Conservation (phyloP, 192 early-diverging fungal species). For the Funneliformis geosporum region DNA sequence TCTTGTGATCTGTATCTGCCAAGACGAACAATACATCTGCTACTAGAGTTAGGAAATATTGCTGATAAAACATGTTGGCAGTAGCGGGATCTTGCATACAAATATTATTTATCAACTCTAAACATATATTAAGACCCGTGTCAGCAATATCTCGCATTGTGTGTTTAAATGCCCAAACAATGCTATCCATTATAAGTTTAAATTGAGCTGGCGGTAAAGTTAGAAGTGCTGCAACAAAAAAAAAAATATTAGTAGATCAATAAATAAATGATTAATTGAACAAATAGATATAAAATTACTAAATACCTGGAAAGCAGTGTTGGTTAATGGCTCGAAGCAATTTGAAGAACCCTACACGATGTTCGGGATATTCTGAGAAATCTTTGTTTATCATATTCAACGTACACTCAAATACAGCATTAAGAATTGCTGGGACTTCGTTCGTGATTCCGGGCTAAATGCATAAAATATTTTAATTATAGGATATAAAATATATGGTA, state of each 20-base stretch:
- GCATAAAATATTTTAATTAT: neutral
- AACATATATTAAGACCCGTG: slow-evolving; percentile 80
- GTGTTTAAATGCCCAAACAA: slow-evolving; percentile 99
- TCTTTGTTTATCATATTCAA: slow-evolving; percentile 99
- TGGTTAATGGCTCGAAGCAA: slow-evolving; percentile 89
- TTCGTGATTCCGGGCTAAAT: slow-evolving; percentile 72
- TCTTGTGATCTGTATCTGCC: slow-evolving; percentile 96
- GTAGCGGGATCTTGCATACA: slow-evolving; percentile 68
- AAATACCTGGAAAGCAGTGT: slow-evolving; percentile 84
- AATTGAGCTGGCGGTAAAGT: slow-evolving; percentile 83
- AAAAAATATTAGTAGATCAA: neutral
- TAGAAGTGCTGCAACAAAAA: slow-evolving; percentile 69
- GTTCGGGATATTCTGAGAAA: slow-evolving; percentile 96
- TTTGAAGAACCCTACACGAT: slow-evolving; percentile 93
- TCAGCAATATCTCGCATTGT: slow-evolving; percentile 98
- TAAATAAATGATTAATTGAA: neutral
- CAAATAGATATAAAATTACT: neutral
- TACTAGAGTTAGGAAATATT: slow-evolving; percentile 87
- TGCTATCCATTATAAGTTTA: slow-evolving; percentile 90
- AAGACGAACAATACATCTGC: slow-evolving; percentile 98
- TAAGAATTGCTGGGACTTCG: slow-evolving; percentile 83
- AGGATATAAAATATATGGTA: neutral
- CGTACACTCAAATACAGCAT: slow-evolving; percentile 94
- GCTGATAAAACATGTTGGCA: slow-evolving; percentile 87
- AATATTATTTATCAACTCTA: slow-evolving; percentile 90